Evolutionary conservation across 2,329 filamentous ascomycete genomes (phyloP), one percentile per base, ranked within the genome.

Genomic region (Chalara sp.): DNA sequence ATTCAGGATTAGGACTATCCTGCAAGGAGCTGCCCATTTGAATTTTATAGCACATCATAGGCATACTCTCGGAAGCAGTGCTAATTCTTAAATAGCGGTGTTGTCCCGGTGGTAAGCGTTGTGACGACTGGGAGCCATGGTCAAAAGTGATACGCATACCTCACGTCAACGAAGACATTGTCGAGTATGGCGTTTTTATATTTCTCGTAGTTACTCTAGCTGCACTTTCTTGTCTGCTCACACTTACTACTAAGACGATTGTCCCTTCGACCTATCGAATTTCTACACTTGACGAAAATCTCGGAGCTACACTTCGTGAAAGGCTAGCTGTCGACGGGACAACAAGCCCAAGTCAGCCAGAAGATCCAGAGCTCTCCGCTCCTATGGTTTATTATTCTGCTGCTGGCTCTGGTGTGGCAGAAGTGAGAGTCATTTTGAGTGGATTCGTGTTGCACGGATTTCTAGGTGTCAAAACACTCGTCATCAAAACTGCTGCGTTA

Each of bases 381-480:
- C 87, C 89, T 1, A 95, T 95, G 85, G 79, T 92, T 5, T 99
- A 96, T 69, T 99, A 96, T 67, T 91, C 93, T 6, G 93, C 92
- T 52, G 92, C 92, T 41, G 93, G 93, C 46, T 96, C 90, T 69
- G 93, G 93, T 61, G 93, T 99, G 10, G 93, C 93, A 6, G 93
- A 99, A 71, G 92, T 97, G 50, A 91, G 93, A 57, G 93, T 97
- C 53, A 97, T 97, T 52, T 79, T 97, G n/a, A 96, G 90, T 62
- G 93, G 93, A 5, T 99, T 97, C 63, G 92, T 99, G 50, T 74
- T 99, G 50, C 93, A 97, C 73, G 92, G 93, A 1, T 97, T 97
- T 65, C 78, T 99, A 6, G 93, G 93, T 60, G 68, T 95, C 39
- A 87, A 86, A 64, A 97, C 93, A 0, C 76, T 99, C 32, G 68